phyloP scores from a whole-genome alignment of 2,329 filamentous ascomycete species.

The Talaromyces islandicus region DNA sequence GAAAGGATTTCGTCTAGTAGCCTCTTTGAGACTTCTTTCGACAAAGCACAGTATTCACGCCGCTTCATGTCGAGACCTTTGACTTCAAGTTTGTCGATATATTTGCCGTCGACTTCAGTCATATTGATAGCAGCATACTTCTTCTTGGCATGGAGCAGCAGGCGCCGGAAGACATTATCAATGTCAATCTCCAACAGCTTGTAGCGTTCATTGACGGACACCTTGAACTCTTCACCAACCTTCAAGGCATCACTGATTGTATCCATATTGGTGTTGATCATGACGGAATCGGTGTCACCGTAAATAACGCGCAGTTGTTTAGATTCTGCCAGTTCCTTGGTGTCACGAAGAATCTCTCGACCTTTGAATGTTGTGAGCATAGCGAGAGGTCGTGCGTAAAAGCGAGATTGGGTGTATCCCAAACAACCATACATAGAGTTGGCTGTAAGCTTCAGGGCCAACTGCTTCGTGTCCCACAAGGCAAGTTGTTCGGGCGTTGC shows the following conservation, averaged over 20 bases:
- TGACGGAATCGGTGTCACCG: constrained; percentile 97
- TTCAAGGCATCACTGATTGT: constrained; percentile 85
- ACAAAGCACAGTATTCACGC: constrained; percentile 91
- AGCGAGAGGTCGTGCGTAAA: constrained; percentile 90
- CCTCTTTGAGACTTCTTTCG: constrained; percentile 86
- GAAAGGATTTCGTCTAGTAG: constrained; percentile 93
- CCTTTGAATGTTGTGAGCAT: constrained; percentile 97
- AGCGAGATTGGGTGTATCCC: constrained; percentile 92
- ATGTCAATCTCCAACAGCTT: constrained; percentile 94
- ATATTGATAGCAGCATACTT: constrained; percentile 98
- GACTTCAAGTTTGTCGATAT: constrained; percentile 89
- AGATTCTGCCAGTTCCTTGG: constrained; percentile 89
- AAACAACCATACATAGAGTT: constrained; percentile 99
- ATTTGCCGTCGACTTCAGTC: constrained; percentile 81
- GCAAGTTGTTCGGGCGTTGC: constrained; percentile 81
- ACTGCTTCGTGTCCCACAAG: constrained; percentile 96
- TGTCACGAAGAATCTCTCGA: constrained; percentile 92
- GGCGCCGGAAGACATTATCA: constrained; percentile 90
- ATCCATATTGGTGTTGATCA: constrained; percentile 99
- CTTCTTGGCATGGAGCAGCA: constrained; percentile 95
- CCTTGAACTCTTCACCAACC: constrained; percentile 92
- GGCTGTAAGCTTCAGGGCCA: constrained; percentile 92
- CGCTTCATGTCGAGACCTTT: constrained; percentile 98
- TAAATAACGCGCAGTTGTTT: constrained; percentile 94
- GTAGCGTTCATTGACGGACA: constrained; percentile 89